Base-by-base conservation (phyloP, 805 yeast genomes). In the Blastobotrys peoriensis region DNA sequence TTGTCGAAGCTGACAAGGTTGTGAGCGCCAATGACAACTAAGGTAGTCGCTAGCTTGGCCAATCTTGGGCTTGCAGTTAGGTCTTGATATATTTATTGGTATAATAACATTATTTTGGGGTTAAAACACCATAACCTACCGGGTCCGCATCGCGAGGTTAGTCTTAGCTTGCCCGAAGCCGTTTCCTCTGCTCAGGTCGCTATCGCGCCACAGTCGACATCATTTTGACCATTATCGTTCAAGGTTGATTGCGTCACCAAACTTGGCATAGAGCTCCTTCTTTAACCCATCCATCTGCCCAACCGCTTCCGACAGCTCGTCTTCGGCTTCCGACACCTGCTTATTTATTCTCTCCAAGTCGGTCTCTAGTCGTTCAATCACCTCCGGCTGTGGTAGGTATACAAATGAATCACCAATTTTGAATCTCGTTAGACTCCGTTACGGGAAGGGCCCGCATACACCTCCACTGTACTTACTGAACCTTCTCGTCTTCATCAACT, bases 211-310 rank as follows among this genome's bases (percentile, higher is more conserved):
- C n/a, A n/a, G n/a, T n/a, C n/a, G n/a, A n/a, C n/a, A n/a, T n/a
- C n/a, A n/a, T n/a, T n/a, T n/a, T n/a, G n/a, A n/a, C 41, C 41
- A 45, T 58, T 58, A 73, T 52, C 80, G 71, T 61, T 91, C 98
- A 39, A 91, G 68, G 61, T 89, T 89, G 60, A 91, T 93, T 47
- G 86, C 80, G 55, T 76, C 77, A 20, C 98, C 98, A 60, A 91
- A 93, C 62, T 85, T 87, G 15, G 86, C 86, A 58, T 91, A 93
- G 45, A 91, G 69, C n/a, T 70, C 72, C 27, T 76, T 74, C 66
- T 91, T 91, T 56, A 91, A 73, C 22, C 63, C 73, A 6, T 64
- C 62, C 63, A 91, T 69, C 47, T 75, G 67, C 3, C 70, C 73
- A 48, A 80, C 81, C 28, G 81, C 67, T 1, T 60, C 69, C 1